Conservation (phyloP, 495 filamentous ascomycete genomes). For the Hypomontagnella submonticulosa region DNA sequence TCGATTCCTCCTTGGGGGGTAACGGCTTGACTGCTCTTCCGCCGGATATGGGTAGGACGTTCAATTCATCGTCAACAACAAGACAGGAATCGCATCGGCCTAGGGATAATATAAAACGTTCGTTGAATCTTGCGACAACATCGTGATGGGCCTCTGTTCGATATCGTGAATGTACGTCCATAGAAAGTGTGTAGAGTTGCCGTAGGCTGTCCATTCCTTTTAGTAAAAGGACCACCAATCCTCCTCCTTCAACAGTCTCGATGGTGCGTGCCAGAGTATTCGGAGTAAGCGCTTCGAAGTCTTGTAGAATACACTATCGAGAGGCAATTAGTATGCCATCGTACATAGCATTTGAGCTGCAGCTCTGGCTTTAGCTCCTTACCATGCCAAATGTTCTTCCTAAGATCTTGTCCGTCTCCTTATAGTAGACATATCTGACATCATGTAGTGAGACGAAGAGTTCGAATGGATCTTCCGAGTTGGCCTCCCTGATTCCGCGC, state of each 20-base stretch:
- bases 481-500: conserved; percentile 91
- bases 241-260: conserved; percentile 97
- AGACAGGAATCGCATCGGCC: conserved; percentile 94
- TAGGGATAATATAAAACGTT: conserved; percentile 94
- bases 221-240: conserved; percentile 86
- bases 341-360: neutral
- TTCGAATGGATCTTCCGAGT: conserved; percentile 96
- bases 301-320: conserved; percentile 83
- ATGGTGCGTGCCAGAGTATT: conserved; percentile 95
- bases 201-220: conserved; percentile 98
- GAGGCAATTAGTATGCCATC: conserved; percentile 23
- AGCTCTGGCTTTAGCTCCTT: conserved; percentile 19
- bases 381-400: conserved; percentile 98
- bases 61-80: conserved; percentile 97
- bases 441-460: conserved; percentile 96
- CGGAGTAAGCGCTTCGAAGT: conserved; percentile 97
- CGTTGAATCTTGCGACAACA: conserved; percentile 96
- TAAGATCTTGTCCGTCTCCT: conserved; percentile 99
- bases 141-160: conserved; percentile 96
- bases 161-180: conserved; percentile 98
- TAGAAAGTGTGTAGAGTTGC: conserved; percentile 95
- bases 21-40: conserved; percentile 90
- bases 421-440: conserved; percentile 99
- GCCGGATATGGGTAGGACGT: conserved; percentile 96
- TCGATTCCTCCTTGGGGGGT: conserved; percentile 76